Evolutionary conservation across 1,284 basidiomycete species (phyloP), one percentile per base, ranked within the genome.

Genomic region (Sanghuangporus weigelae): DNA sequence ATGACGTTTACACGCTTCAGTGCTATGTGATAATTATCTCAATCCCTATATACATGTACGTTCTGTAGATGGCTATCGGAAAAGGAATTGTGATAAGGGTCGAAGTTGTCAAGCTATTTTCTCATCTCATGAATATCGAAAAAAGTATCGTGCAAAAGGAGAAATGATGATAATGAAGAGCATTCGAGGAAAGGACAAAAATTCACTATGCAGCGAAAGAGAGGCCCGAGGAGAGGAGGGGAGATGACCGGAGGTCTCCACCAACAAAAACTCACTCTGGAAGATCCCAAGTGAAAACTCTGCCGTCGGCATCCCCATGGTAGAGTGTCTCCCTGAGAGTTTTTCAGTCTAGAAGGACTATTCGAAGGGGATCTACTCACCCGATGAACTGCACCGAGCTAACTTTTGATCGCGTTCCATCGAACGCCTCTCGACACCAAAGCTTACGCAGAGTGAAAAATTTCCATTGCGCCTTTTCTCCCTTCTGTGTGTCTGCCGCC

Each of bases 331-430:
- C 87, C 16, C 86, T 88, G 66, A 14, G 38, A 57, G 59, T 4
- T 11, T 65, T 49, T 63, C 38, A 65, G 65, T 49, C 11, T 46
- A 42, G 35, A n/a, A 6, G 11, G 16, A 11, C 56, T 51, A 39
- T 50, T n/a, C 35, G 23, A 21, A 48, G 44, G 55, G 66, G 38
- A 46, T 8, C 51, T 16, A 75, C 85, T 67, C 70, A 90, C 90
- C 86, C 87, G 19, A 87, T 75, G 68, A 92, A 92, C 67, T 79
- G 81, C 66, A 93, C 73, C 0, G 88, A 83, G 0, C 86, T 90
- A 57, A 92, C 77, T 39, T 81, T 78, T 8, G 82, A 79, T 10
- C 78, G 38, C 66, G 67, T 31, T 65, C 71, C 62, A 62, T 66
- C 60, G 31, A 71, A 71, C 73, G 65, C 79, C 73, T 59, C 69